phyloP scores from a whole-genome alignment of 179 eudicot species.

The Drosera spatulata region DNA sequence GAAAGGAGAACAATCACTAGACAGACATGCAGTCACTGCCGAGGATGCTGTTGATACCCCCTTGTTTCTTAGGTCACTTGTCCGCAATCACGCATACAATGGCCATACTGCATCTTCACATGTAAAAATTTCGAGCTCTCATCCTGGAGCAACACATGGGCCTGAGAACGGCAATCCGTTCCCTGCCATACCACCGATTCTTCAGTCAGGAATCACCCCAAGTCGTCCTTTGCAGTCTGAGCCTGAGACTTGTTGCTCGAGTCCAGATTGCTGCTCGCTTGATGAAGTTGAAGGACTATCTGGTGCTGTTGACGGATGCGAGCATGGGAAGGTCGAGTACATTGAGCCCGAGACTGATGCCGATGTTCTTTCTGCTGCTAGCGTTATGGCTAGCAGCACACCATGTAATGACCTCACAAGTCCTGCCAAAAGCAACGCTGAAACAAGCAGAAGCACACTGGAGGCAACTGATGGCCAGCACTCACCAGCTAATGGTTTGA shows the following conservation, averaged over 20 bases:
- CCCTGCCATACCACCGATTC: conserved; percentile 16
- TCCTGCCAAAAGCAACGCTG: conserved; percentile 10
- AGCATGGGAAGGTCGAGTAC: conserved; percentile 9
- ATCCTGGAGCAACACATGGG: conserved; percentile 8
- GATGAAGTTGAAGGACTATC: conserved; percentile 15
- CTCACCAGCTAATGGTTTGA: conserved; percentile 14
- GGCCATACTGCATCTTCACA: conserved; percentile 12
- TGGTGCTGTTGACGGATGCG: conserved; percentile 6
- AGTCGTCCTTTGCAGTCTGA: conserved; percentile 27
- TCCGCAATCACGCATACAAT: conserved; percentile 9
- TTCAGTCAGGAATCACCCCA: conserved; percentile 18
- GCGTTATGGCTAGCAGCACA: conserved; percentile 18
- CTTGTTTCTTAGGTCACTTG: conserved; percentile 1
- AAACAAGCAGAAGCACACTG: conserved; percentile 17
- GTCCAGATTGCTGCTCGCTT: conserved; percentile 7
- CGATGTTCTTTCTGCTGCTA: conserved; percentile 9
- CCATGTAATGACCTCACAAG: conserved; percentile 8
- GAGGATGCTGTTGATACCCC: conserved; percentile 6
- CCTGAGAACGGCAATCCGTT: conserved; percentile 14
- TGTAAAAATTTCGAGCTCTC: conserved; percentile 11
- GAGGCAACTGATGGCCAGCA: conserved; percentile 18
- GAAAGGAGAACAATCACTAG: conserved; percentile 8
- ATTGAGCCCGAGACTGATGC: conserved; percentile 5
- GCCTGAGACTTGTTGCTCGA: conserved; percentile 19
- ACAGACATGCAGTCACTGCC: neutral